phyloP scores from a whole-genome alignment of 768 basidiomycete genomes.

The Calocybe cyanea region DNA sequence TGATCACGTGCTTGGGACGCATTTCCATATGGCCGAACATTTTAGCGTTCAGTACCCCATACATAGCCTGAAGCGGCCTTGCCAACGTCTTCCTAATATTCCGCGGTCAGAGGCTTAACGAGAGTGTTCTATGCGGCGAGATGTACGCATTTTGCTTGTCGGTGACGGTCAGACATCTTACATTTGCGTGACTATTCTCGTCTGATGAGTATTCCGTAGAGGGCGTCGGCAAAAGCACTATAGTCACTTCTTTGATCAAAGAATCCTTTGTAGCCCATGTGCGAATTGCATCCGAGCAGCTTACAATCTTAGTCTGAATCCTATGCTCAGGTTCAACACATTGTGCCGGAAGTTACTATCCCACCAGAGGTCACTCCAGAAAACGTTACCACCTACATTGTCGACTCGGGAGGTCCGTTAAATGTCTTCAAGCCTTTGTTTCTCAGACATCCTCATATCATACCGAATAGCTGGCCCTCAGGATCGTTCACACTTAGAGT shows the following conservation, averaged over 20 bases:
- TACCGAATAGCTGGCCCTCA: constrained; percentile 66
- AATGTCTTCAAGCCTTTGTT: background rate
- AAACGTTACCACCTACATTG: constrained; percentile 96
- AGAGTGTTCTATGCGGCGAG: constrained; percentile 69
- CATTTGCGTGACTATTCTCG: constrained; percentile 11
- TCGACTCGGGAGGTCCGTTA: constrained; percentile 88
- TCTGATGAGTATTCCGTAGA: constrained; percentile 43
- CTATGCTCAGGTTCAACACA: constrained; percentile 76
- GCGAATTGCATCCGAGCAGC: constrained; percentile 13
- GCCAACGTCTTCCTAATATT: constrained; percentile 6
- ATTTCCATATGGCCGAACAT: constrained; percentile 10
- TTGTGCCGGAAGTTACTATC: constrained; percentile 96
- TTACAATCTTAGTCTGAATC: constrained; percentile 4
- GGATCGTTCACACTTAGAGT: constrained; percentile 85
- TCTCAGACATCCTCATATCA: constrained; percentile 8
- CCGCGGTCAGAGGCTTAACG: constrained; percentile 8
- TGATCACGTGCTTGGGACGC: constrained; percentile 15
- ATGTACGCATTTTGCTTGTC: constrained; percentile 91
- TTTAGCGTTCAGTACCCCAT: background rate
- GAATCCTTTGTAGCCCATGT: constrained; percentile 91
- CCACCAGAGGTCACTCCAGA: constrained; percentile 97
- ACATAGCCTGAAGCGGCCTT: constrained; percentile 3
- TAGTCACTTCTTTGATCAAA: constrained; percentile 95
- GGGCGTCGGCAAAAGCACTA: constrained; percentile 97
- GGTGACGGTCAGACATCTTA: constrained; percentile 68